phyloP scores from a whole-genome alignment of 2,329 filamentous ascomycete species.

The Podosphaera fusca region DNA sequence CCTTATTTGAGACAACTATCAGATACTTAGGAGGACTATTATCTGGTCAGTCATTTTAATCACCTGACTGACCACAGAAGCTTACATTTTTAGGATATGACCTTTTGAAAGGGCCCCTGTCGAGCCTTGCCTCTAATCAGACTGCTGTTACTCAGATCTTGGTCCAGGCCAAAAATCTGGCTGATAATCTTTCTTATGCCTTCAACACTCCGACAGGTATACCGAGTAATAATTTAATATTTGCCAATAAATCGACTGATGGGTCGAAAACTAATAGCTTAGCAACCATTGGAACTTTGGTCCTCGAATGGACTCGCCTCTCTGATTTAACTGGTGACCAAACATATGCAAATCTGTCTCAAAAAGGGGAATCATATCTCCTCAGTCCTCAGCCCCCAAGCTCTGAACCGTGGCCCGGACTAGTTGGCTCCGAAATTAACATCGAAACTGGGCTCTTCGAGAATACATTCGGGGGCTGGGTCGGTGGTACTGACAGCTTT shows the following conservation, averaged over 20 bases:
- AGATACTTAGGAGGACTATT: conserved; percentile 65
- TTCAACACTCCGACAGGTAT: conserved; percentile 59
- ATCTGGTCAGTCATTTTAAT: conserved; percentile 30
- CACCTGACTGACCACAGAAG: background rate
- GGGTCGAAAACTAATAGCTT: conserved; percentile 40
- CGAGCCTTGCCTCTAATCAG: conserved; percentile 23
- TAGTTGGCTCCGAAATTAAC: conserved; percentile 46
- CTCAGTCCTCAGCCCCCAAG: conserved; percentile 37
- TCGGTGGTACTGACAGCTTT: conserved; percentile 54
- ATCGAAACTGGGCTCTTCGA: conserved; percentile 42
- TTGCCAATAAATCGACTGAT: conserved; percentile 28
- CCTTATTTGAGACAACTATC: conserved; percentile 77
- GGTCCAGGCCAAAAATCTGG: conserved; percentile 42
- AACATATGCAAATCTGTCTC: conserved; percentile 41
- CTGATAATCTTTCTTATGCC: conserved; percentile 49
- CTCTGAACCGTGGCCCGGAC: conserved; percentile 51
- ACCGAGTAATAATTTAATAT: conserved; percentile 44
- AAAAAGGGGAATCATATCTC: conserved; percentile 47
- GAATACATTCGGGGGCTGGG: conserved; percentile 50
- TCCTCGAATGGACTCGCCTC: conserved; percentile 66
- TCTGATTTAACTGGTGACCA: conserved; percentile 48
- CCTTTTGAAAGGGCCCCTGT: conserved; percentile 44
- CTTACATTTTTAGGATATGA: conserved; percentile 30
- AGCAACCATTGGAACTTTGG: conserved; percentile 53
- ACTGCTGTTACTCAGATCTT: conserved; percentile 33